Base-by-base conservation (phyloP, 139 green algal genomes). In the Picochlorum sp. region DNA sequence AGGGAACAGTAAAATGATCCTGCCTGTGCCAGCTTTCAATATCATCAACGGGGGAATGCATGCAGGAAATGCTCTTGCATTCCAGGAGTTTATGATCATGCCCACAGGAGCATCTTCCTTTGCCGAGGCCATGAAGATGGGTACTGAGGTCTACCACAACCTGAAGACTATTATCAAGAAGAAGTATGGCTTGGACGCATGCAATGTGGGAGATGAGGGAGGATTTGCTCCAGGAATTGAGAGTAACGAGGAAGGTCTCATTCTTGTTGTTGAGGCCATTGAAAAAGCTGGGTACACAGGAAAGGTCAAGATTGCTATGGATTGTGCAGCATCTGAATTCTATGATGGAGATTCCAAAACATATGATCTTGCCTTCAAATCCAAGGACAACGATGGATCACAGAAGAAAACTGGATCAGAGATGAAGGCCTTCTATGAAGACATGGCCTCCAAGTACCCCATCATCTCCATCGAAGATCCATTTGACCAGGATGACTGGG, bases 51-150 rank as follows among this genome's bases (percentile, higher is more conserved):
- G 94, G 49, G 92, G 94, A 57, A 85, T 77, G 73, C 94, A 99
- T 75, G 94, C 94, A 15, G 94, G 94, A 69, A 99, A 99, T 77
- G 86, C 84, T 26, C 84, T 99, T 64, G 94, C 94, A 68, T 66
- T 66, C 60, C 94, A 99, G 86, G 94, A 99, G 82, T 99, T 99
- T 82, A 98, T 99, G 92, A 97, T 99, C 70, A 82, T 99, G 75
- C 94, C 94, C 23, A 64, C 81, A 15, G 94, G 92, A 30, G 83
- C 80, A 11, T 45, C 38, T 7, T 85, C 77, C 28, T 99, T 98
- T 80, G 73, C 76, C 5, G 90, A 98, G 80, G 88, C 94, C 45
- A 91, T 99, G 88, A 83, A 81, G 23, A 94, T 96, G 61, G 66
- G 66, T 21, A 31, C 23, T 41, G 64, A 81, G 62, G 94, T 98